Conservation (phyloP, 495 filamentous ascomycete genomes). For the Pyronema domesticum region DNA sequence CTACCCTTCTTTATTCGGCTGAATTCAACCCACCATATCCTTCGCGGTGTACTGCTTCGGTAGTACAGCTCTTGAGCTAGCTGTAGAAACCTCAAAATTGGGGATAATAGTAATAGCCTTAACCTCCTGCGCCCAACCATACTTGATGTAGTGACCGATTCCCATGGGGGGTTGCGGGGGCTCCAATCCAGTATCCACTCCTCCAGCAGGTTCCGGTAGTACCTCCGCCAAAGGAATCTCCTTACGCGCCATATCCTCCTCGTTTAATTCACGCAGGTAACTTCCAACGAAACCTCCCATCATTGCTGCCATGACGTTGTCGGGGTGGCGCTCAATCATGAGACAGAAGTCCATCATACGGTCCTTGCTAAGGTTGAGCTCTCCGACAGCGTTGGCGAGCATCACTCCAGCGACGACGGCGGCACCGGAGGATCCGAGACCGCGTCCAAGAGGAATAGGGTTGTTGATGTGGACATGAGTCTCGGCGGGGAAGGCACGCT, state of each 20-base stretch:
- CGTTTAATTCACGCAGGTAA: slow-evolving; percentile 75
- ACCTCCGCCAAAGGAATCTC: slow-evolving; percentile 96
- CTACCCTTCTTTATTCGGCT: background rate
- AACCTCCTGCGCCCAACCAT: slow-evolving; percentile 79
- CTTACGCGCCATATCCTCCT: slow-evolving; percentile 63
- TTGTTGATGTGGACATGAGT: slow-evolving; percentile 89
- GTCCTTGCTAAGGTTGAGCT: slow-evolving; percentile 58
- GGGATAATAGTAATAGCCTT: slow-evolving; percentile 90
- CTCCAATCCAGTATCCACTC: slow-evolving; percentile 62
- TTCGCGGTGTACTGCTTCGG: slow-evolving; percentile 55
- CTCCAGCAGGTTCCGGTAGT: slow-evolving; percentile 67
- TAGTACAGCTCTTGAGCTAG: slow-evolving; percentile 66
- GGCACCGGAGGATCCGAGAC: slow-evolving; percentile 79
- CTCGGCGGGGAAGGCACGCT: slow-evolving; percentile 59
- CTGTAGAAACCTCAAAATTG: slow-evolving; percentile 80
- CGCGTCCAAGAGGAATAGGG: slow-evolving; percentile 77
- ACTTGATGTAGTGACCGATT: slow-evolving; percentile 87
- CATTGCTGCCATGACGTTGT: slow-evolving; percentile 87
- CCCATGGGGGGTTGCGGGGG: slow-evolving; percentile 76
- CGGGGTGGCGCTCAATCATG: slow-evolving; percentile 94
- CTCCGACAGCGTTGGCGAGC: slow-evolving; percentile 74
- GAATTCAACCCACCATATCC: slow-evolving; percentile 41
- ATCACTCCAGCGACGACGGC: slow-evolving; percentile 88
- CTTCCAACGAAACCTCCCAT: slow-evolving; percentile 96
- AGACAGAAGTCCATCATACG: slow-evolving; percentile 85